Percentiles rank a stretch among this genome's conserved stretches.
phyloP scores from a whole-genome alignment of 1,284 basidiomycete species.

The Ceratobasidium sp. region DNA sequence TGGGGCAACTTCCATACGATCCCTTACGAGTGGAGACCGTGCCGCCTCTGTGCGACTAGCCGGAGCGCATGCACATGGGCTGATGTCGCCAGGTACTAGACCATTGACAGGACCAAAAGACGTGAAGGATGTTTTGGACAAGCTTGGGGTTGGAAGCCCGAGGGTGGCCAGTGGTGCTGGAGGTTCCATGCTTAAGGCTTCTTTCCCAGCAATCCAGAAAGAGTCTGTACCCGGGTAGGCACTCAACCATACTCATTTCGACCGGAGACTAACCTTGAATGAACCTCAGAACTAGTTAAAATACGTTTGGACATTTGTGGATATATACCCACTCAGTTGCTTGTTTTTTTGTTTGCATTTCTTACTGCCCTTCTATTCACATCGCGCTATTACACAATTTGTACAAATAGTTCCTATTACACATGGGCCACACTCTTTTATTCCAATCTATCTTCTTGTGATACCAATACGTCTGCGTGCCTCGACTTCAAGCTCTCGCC shows the following conservation, averaged over 20 bases:
- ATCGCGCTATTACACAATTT: conserved; percentile 24
- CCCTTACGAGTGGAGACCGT: conserved; percentile 72
- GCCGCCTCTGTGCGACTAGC: conserved; percentile 53
- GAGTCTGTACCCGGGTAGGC: conserved; percentile 52
- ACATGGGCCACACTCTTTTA: not conserved
- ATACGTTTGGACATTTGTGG: not conserved
- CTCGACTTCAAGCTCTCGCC: conserved; percentile 33
- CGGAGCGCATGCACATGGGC: conserved; percentile 53
- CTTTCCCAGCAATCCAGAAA: conserved; percentile 62
- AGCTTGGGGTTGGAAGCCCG: conserved; percentile 73
- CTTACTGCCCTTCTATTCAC: not conserved
- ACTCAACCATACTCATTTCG: not conserved
- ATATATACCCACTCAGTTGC: conserved; percentile 19
- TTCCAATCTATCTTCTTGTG: conserved; percentile 30
- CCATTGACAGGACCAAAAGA: conserved; percentile 69
- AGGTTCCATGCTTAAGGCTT: conserved; percentile 65
- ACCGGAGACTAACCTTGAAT: not conserved
- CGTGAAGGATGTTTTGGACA: conserved; percentile 77
- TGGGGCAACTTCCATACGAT: conserved; percentile 64
- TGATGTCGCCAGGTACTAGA: conserved; percentile 57
- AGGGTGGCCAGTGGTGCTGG: conserved; percentile 53
- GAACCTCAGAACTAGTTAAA: conserved; percentile 6
- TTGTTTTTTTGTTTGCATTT: not conserved
- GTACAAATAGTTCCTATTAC: conserved; percentile 26
- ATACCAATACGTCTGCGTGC: conserved; percentile 26